These are phyloP conservation scores for Boletus huronensis DNA, from an alignment of 768 basidiomycete species.

Conservation along the genomic window DNA sequence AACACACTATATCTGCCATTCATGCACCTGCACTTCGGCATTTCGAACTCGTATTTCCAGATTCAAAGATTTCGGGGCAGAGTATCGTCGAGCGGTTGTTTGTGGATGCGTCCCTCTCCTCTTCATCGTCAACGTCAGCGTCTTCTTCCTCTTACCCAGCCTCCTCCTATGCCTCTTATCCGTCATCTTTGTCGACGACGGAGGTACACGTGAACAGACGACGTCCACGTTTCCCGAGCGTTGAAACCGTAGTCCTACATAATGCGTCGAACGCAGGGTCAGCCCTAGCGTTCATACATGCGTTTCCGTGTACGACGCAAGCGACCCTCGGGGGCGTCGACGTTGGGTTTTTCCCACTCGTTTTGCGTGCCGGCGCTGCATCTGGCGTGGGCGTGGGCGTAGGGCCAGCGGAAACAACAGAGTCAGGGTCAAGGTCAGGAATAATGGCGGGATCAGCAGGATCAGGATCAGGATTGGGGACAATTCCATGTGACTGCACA, in stretches of 20 bases:
- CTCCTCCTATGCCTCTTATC: background rate
- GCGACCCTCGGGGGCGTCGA: slow-evolving; percentile 27
- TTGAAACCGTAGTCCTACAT: slow-evolving; percentile 26
- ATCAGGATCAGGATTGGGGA: background rate
- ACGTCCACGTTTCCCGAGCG: slow-evolving; percentile 25
- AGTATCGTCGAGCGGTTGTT: slow-evolving; percentile 26
- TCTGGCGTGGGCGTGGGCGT: background rate
- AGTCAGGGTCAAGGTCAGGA: background rate
- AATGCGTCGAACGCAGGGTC: slow-evolving; percentile 24
- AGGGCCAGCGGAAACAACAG: background rate
- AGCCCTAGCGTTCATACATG: slow-evolving; percentile 24
- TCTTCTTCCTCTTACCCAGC: background rate
- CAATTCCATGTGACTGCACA: background rate
- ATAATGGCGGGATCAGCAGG: background rate
- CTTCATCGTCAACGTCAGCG: background rate
- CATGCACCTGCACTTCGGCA: slow-evolving; percentile 29
- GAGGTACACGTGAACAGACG: slow-evolving; percentile 7
- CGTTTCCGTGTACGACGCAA: slow-evolving; percentile 22
- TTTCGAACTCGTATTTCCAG: slow-evolving; percentile 33
- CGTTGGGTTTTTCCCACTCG: slow-evolving; percentile 22
- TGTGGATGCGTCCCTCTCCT: slow-evolving; percentile 4
- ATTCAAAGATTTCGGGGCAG: slow-evolving; percentile 28
- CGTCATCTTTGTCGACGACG: background rate
- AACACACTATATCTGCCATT: slow-evolving; percentile 28
- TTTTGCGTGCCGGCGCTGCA: slow-evolving; percentile 10